Evolutionary conservation across 306 rosid species (phyloP).

Genomic region (Inga laurina): DNA sequence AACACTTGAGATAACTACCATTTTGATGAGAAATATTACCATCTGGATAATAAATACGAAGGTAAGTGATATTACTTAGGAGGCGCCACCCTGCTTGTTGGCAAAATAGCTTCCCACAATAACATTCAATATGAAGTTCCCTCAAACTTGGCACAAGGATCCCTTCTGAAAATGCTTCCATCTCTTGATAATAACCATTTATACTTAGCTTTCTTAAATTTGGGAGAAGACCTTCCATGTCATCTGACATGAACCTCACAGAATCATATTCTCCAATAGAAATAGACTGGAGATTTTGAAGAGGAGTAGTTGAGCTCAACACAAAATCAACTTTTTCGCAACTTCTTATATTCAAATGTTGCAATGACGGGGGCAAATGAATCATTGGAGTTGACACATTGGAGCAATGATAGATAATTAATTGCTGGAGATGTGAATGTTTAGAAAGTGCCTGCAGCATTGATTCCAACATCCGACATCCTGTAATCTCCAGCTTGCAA

Average conservation of each 20-base stretch:
- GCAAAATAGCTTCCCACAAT: neutral
- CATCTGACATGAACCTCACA: neutral
- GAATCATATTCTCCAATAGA: neutral
- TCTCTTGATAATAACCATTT: neutral
- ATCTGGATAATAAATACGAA: neutral
- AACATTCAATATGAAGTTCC: neutral
- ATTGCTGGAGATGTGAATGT: neutral
- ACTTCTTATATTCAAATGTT: accelerated
- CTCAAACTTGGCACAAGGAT: neutral
- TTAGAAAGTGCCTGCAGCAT: neutral
- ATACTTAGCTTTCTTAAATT: neutral
- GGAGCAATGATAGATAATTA: neutral
- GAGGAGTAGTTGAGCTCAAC: neutral
- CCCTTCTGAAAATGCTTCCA: neutral
- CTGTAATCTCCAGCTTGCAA: neutral
- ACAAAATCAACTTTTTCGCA: neutral
- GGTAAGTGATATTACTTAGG: neutral
- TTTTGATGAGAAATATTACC: neutral
- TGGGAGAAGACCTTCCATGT: neutral
- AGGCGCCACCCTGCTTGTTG: neutral
- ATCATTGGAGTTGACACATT: neutral
- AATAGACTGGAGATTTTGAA: neutral
- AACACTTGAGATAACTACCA: neutral
- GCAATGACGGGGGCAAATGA: neutral
- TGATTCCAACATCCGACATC: neutral